phyloP scores from a whole-genome alignment of 2,329 filamentous ascomycete species.

The Dothideomycetes sp. region DNA sequence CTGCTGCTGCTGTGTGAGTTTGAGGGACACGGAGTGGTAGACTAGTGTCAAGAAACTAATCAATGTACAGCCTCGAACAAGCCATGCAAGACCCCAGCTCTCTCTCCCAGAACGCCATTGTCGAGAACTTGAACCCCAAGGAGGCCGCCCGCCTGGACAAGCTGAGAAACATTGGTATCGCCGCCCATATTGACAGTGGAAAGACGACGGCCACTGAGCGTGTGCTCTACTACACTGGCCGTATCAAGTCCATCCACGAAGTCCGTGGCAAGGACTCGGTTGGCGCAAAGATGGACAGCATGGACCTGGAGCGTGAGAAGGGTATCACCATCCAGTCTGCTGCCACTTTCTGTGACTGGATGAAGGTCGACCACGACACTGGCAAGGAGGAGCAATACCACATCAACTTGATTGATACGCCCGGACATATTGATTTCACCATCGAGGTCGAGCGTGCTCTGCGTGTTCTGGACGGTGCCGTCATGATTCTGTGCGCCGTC shows the following conservation, averaged over 20 bases:
- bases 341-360: constrained; percentile 95
- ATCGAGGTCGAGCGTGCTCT: constrained; percentile 96
- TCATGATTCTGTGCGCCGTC: constrained; percentile 97
- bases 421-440: constrained; percentile 97
- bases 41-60: constrained; percentile 6
- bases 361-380: constrained; percentile 52
- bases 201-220: constrained; percentile 96
- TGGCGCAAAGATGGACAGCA: constrained; percentile 99
- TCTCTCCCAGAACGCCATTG: constrained; percentile 56
- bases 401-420: constrained; percentile 97
- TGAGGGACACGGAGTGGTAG: too few relatives aligned
- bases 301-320: constrained; percentile 97
- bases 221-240: constrained; percentile 94
- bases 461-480: constrained; percentile 87
- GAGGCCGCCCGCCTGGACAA: constrained; percentile 69
- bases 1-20: constrained; percentile 22
- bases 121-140: constrained; percentile 69
- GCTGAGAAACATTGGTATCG: constrained; percentile 96
- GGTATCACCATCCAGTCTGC: constrained; percentile 98
- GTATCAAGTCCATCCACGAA: constrained; percentile 95
- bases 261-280: constrained; percentile 90
- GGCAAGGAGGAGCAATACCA: constrained; percentile 86
- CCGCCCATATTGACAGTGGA: constrained; percentile 94
- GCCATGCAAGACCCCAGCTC: constrained; percentile 48
- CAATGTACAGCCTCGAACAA: constrained; percentile 44